These are phyloP conservation scores for Clonostachys chloroleuca DNA, from an alignment of 2,329 filamentous ascomycete species.

Conservation along the genomic window DNA sequence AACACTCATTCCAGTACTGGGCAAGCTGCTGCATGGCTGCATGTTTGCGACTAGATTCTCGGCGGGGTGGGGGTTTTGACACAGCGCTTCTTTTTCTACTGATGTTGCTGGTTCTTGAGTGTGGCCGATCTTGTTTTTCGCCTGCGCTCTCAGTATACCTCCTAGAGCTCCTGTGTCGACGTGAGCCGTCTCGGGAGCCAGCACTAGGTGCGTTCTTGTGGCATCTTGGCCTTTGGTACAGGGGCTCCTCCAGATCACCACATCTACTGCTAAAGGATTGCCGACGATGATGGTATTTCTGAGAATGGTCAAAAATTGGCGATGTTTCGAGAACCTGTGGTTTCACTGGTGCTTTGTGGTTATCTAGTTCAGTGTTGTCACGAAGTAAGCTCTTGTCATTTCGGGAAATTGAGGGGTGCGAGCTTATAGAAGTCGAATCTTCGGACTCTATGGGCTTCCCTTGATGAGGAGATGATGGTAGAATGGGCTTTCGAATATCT, in stretches of 20 bases:
- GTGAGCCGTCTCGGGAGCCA: neutral
- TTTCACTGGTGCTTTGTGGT: too few species aligned
- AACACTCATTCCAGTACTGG: slow-evolving; percentile 24
- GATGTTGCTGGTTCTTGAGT: slow-evolving; percentile 23
- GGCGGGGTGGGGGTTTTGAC: slow-evolving; percentile 6
- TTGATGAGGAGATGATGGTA: too few species aligned
- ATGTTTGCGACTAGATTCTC: slow-evolving; percentile 15
- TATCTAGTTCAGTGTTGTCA: too few species aligned
- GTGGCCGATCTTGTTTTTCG: neutral
- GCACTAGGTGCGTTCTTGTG: neutral
- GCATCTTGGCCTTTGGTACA: neutral
- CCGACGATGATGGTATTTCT: neutral
- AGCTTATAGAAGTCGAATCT: too few species aligned
- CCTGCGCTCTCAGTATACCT: too few species aligned
- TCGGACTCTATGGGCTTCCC: too few species aligned
- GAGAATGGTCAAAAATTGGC: too few species aligned
- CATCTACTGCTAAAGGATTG: slow-evolving; percentile 11
- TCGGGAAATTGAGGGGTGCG: too few species aligned
- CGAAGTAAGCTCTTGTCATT: too few species aligned
- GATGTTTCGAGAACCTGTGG: too few species aligned
- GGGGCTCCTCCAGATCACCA: slow-evolving; percentile 22
- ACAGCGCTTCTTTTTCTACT: slow-evolving; percentile 17
- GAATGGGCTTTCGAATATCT: too few species aligned
- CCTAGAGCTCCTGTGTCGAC: too few species aligned
- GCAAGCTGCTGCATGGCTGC: slow-evolving; percentile 22